These are phyloP conservation scores for Pseudozyma pruni DNA, from an alignment of 1,284 basidiomycete genomes.

Conservation along the genomic window DNA sequence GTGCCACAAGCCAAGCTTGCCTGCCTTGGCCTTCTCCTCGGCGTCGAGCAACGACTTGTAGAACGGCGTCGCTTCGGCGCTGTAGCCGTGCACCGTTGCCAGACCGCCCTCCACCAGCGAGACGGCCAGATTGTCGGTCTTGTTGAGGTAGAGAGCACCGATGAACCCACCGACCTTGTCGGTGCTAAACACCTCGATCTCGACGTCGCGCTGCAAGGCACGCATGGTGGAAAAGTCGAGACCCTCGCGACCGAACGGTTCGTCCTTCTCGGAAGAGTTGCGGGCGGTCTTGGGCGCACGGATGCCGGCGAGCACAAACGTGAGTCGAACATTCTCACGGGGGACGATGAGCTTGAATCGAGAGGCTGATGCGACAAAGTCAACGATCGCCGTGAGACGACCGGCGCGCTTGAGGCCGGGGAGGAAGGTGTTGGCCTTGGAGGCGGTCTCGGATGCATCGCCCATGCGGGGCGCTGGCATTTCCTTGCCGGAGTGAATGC, in stretches of 20 bases:
- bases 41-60: conserved; percentile 82
- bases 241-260: conserved; percentile 87
- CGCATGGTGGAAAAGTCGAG: conserved; percentile 80
- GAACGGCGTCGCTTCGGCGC: conserved; percentile 83
- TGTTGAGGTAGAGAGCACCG: conserved; percentile 81
- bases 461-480: conserved; percentile 75
- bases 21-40: conserved; percentile 75
- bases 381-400: conserved; percentile 83
- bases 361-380: conserved; percentile 78
- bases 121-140: conserved; percentile 81
- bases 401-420: conserved; percentile 91
- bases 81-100: conserved; percentile 86
- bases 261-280: conserved; percentile 83
- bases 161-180: conserved; percentile 98
- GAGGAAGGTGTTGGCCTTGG: conserved; percentile 73
- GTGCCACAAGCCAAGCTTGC: conserved; percentile 80
- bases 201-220: conserved; percentile 93
- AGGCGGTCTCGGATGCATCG: conserved; percentile 78
- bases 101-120: conserved; percentile 82
- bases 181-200: conserved; percentile 86
- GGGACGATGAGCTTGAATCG: conserved; percentile 62
- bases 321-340: conserved; percentile 55
- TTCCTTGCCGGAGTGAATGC: conserved; percentile 93
- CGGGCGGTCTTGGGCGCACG: conserved; percentile 69
- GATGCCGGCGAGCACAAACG: conserved; percentile 67